Evolutionary conservation across 306 rosid species (phyloP), one percentile per base, ranked within the genome.

Genomic region (Vigna angularis): DNA sequence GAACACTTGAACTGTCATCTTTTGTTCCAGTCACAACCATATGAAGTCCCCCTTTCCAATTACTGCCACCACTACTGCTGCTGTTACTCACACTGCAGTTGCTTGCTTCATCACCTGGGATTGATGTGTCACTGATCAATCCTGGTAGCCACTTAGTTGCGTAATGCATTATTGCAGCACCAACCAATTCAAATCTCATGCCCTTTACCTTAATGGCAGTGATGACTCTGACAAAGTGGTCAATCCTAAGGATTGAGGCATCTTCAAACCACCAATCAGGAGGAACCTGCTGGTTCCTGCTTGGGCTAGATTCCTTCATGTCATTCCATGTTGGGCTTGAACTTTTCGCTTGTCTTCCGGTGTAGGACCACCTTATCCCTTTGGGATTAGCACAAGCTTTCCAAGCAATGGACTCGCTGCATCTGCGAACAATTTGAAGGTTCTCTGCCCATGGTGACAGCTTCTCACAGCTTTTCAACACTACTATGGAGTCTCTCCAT

Each of bases 221-320:
- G 10, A 96, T 86, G 63, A 96, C 99, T 77, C 97, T 87, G 30
- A 96, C 93, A 87, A 88, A 96, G 67, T 96, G 99, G 85, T 96
- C 99, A 65, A 96, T 96, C 83, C 99, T 85, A 4, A 96, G 90
- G 70, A 96, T 90, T 1, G 98, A 90, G 70, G 84, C 93, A 74
- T 96, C 99, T 82, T 96, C 99, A 77, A 93, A 96, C 99, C 99
- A 96, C 99, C 99, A 96, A 84, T 96, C 98, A 18, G 93, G 88
- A 76, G 98, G 99, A 77, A 90, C 98, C 22, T 78, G 86, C 76
- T 89, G 97, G 64, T 79, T 91, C 86, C 80, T 86, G 76, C 92
- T 81, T n/a, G 99, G 97, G 80, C 94, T 96, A 7, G 94, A 85
- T 57, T 96, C 97, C 82, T 96, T 89, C 74, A 72, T 68, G 16